These are phyloP conservation scores for Leccinum pellstonianum DNA, from an alignment of 768 basidiomycete species.

Conservation along the genomic window DNA sequence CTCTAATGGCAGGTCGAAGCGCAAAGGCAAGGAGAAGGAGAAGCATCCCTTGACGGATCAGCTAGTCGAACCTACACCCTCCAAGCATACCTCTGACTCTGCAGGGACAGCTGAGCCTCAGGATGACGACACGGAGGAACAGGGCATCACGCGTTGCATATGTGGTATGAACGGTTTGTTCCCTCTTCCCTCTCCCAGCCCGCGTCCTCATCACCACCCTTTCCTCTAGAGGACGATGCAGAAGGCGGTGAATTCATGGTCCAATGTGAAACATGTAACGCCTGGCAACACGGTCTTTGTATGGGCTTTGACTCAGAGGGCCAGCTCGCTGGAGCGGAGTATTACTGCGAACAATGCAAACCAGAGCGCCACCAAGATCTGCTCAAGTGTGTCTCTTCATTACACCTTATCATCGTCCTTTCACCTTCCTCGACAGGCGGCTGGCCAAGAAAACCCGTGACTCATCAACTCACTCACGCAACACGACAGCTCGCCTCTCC, in stretches of 20 bases:
- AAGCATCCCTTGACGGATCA: constrained; percentile 38
- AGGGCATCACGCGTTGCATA: constrained; percentile 75
- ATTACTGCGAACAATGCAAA: constrained; percentile 91
- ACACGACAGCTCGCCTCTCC: constrained; percentile 59
- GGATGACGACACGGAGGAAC: constrained; percentile 50
- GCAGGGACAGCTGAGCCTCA: constrained; percentile 37
- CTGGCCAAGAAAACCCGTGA: constrained; percentile 62
- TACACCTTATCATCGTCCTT: constrained; percentile 15
- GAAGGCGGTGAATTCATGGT: constrained; percentile 96
- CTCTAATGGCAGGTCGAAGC: constrained; percentile 49
- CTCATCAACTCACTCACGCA: constrained; percentile 61
- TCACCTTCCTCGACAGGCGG: constrained; percentile 45
- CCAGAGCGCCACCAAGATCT: constrained; percentile 84
- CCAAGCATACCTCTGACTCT: constrained; percentile 30
- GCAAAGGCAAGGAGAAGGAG: constrained; percentile 68
- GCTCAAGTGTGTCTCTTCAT: constrained; percentile 59
- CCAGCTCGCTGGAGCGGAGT: constrained; percentile 75
- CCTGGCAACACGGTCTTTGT: constrained; percentile 97
- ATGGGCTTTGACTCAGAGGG: constrained; percentile 87
- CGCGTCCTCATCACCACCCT: constrained; percentile 25
- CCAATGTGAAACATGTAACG: constrained; percentile 94
- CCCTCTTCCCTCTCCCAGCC: constrained; percentile 9
- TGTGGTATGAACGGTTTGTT: constrained; percentile 77
- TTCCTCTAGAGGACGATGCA: constrained; percentile 62
- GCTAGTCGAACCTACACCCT: constrained; percentile 27